A percentile compares a stretch with the other conserved stretches of the same genome.
Evolutionary conservation across 192 early-diverging fungal genomes (phyloP).

Genomic region (Coemansia furcata): DNA sequence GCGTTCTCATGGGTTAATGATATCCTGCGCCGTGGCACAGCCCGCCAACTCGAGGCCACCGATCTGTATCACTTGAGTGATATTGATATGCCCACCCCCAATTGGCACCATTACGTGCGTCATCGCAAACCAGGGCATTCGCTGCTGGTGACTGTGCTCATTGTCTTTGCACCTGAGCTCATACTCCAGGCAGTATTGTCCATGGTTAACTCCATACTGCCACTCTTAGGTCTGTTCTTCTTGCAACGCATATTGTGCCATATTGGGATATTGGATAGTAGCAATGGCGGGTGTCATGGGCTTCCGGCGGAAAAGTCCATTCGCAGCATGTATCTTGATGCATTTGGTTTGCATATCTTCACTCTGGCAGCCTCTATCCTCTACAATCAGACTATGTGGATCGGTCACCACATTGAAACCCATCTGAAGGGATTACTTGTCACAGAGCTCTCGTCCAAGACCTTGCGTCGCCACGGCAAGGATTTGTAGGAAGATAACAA

Average conservation of each 20-base stretch:
- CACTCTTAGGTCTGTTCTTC: conserved; percentile 58
- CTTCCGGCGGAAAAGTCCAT: conserved; percentile 7
- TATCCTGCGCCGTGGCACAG: conserved; percentile 56
- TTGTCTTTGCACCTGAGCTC: conserved; percentile 47
- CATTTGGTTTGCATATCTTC: conserved; percentile 57
- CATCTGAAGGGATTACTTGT: conserved; percentile 60
- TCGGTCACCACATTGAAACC: conserved; percentile 62
- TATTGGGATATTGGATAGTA: conserved; percentile 44
- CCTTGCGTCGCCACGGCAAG: conserved; percentile 58
- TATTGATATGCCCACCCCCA: conserved; percentile 47
- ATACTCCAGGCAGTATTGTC: conserved; percentile 40
- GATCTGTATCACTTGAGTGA: conserved; percentile 60
- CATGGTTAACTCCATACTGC: conserved; percentile 18
- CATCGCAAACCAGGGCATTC: conserved; percentile 22
- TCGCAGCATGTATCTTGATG: conserved; percentile 56
- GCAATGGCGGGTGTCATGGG: conserved; percentile 29
- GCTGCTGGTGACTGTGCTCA: conserved; percentile 28
- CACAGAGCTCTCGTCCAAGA: conserved; percentile 67
- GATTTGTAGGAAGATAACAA: conserved; percentile 52
- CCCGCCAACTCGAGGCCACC: conserved; percentile 52
- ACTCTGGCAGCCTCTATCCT: conserved; percentile 39
- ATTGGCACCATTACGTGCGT: conserved; percentile 29
- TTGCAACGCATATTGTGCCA: conserved; percentile 58
- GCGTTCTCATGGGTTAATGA: conserved; percentile 62
- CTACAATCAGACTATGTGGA: conserved; percentile 58